Percentiles rank a stretch among this genome's conserved stretches.
phyloP scores from a whole-genome alignment of 169 alveolate genomes.

The Eimeria falciformis region DNA sequence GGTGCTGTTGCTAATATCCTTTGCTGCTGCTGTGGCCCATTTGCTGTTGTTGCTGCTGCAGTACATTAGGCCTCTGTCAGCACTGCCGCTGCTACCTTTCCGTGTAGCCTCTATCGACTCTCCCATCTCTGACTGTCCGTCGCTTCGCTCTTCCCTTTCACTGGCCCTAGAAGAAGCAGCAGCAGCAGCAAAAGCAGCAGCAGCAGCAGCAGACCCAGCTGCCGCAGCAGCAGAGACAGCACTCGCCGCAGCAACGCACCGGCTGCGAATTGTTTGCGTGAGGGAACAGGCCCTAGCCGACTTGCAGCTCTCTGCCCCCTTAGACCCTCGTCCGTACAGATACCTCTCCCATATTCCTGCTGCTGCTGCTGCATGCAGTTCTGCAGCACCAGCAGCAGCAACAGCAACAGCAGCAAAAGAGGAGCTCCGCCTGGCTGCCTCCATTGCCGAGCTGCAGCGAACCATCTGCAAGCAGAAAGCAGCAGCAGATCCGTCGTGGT shows the following conservation, averaged over 20 bases:
- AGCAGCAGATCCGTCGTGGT: neutral
- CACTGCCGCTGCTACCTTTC: neutral
- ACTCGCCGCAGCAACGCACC: neutral
- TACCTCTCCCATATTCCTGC: neutral
- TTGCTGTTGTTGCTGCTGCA: slow-evolving; percentile 13
- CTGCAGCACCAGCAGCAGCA: slow-evolving; percentile 15
- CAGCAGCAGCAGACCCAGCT: neutral
- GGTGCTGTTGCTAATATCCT: neutral
- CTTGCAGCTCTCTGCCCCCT: slow-evolving; percentile 1
- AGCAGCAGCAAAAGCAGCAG: neutral
- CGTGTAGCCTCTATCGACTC: slow-evolving; percentile 2
- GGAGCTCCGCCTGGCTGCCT: slow-evolving; percentile 5
- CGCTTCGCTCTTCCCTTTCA: neutral
- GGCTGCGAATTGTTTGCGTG: slow-evolving; percentile 3
- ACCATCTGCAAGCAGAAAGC: neutral
- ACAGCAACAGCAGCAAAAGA: neutral
- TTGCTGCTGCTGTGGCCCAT: neutral
- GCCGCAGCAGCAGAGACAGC: slow-evolving; percentile 16
- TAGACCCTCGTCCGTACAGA: slow-evolving; percentile 9
- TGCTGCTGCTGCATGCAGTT: neutral
- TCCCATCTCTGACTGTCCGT: neutral
- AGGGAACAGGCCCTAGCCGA: slow-evolving; percentile 12
- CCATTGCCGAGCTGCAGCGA: slow-evolving; percentile 4
- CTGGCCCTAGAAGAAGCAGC: neutral
- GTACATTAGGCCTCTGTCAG: slow-evolving; percentile 4